phyloP scores from a whole-genome alignment of 2,329 filamentous ascomycete genomes.

The Colletotrichum navitas region DNA sequence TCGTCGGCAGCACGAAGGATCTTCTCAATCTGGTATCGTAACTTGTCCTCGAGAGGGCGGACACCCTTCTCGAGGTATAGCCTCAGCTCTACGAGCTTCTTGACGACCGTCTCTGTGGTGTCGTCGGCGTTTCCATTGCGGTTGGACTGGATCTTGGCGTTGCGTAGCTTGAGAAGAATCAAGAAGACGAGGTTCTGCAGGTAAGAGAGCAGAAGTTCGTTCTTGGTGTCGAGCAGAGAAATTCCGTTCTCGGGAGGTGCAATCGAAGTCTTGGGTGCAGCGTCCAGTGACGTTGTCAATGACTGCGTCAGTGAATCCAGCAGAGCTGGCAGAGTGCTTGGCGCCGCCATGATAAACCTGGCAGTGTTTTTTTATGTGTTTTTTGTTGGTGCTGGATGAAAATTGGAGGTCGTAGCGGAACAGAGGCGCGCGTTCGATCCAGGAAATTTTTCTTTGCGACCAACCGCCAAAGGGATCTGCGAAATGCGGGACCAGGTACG shows the following conservation, averaged over 20 bases:
- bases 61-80: conserved; percentile 95
- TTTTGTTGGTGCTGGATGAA: not conserved
- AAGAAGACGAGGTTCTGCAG: conserved; percentile 93
- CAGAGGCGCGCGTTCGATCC: conserved; percentile 9
- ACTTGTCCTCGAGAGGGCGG: conserved; percentile 86
- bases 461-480: conserved; percentile 32
- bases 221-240: conserved; percentile 94
- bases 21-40: conserved; percentile 97
- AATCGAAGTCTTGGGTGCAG: conserved; percentile 74
- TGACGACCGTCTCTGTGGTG: conserved; percentile 77
- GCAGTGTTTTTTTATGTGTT: not conserved
- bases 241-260: conserved; percentile 87
- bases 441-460: conserved; percentile 34
- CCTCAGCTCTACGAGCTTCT: conserved; percentile 91
- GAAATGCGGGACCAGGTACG: conserved; percentile 20
- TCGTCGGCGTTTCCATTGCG: conserved; percentile 52
- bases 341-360: conserved; percentile 58
- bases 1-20: conserved; percentile 90
- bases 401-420: conserved; percentile 7
- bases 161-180: conserved; percentile 83
- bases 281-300: conserved; percentile 73
- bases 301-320: conserved; percentile 70
- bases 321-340: conserved; percentile 62
- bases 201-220: conserved; percentile 96
- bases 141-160: conserved; percentile 52